Base-by-base conservation (phyloP, 192 early-diverging fungal species). In the Coemansia sp. region DNA sequence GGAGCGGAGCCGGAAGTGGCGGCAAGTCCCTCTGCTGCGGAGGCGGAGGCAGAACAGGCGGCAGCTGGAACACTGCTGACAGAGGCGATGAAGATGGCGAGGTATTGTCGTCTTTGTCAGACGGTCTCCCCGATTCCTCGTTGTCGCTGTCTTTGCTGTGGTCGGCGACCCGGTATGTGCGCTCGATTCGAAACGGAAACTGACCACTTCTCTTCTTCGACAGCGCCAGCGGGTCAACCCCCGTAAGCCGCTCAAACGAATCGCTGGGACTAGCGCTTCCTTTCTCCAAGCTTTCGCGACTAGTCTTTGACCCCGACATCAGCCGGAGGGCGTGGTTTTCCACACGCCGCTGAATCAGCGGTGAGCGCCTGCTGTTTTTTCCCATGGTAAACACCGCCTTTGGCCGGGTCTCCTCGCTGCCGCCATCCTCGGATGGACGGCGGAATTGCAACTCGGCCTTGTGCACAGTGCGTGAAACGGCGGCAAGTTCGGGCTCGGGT, bases 371-470 rank as follows among this genome's bases (percentile, higher is more conserved):
- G 59, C 64, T 22, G 41, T 57, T 68, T 15, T 47, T 69, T 19
- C 67, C 60, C 61, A 67, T 16, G 12, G 51, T 60, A 18, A 70
- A 55, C 32, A 46, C 32, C 48, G 57, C 19, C 41, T 42, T 58
- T 63, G 43, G 49, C 21, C 11, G 13, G 15, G 51, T 11, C 37
- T 61, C 43, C 51, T 54, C 51, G 22, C 51, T 21, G 51, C 51
- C 51, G 26, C 51, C 51, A 52, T 36, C 62, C n/a, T 68, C 61
- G 45, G 74, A 61, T 21, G 74, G 48, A 8, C 43, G 60, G 21
- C 74, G 74, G 61, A 74, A 68, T 52, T 82, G 80, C 19, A 82
- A 68, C 80, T 82, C 80, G 16, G 79, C 80, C 54, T 74, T 73
- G 58, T 71, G 74, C 40, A 76, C 80, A 19, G 71, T 52, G 55